A percentile compares a stretch with the other conserved stretches of the same genome.
Conservation (phyloP, 768 basidiomycete species). For the Suillus decipiens region DNA sequence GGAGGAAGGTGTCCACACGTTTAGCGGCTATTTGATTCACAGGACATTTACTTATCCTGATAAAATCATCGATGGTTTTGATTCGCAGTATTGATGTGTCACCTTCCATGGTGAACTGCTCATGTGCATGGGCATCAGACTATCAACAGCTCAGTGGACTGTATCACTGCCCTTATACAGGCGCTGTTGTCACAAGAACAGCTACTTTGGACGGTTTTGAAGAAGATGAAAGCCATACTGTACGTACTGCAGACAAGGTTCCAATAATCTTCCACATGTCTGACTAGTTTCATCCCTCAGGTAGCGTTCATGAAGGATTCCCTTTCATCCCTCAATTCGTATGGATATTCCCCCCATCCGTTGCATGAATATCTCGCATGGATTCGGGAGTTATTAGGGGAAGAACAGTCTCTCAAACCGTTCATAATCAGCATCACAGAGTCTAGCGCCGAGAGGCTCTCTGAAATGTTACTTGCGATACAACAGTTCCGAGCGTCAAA, state of each 20-base stretch:
- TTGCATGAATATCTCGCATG: conserved; percentile 66
- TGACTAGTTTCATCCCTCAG: conserved; percentile 34
- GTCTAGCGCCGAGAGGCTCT: conserved; percentile 52
- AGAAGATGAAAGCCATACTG: conserved; percentile 66
- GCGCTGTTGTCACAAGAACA: conserved; percentile 82
- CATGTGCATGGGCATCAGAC: conserved; percentile 82
- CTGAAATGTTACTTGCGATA: conserved; percentile 58
- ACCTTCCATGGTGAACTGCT: conserved; percentile 75
- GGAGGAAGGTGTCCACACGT: not conserved
- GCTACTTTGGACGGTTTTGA: conserved; percentile 68
- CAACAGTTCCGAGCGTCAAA: conserved; percentile 52
- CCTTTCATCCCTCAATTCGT: conserved; percentile 76
- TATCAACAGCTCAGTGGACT: conserved; percentile 61
- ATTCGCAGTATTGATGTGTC: conserved; percentile 56
- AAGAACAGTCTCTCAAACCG: conserved; percentile 51
- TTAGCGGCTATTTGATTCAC: not conserved
- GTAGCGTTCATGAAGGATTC: conserved; percentile 56
- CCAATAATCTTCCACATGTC: conserved; percentile 6
- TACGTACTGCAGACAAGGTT: conserved; percentile 31
- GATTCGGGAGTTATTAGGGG: conserved; percentile 48
- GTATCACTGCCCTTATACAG: conserved; percentile 66
- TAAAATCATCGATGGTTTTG: conserved; percentile 22
- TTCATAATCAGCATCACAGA: conserved; percentile 82
- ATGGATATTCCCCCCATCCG: conserved; percentile 84
- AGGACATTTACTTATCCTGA: not conserved